A percentile compares a stretch with the other conserved stretches of the same genome.
Conservation (phyloP, 305 asterid genomes). For the Rubia tinctorum region DNA sequence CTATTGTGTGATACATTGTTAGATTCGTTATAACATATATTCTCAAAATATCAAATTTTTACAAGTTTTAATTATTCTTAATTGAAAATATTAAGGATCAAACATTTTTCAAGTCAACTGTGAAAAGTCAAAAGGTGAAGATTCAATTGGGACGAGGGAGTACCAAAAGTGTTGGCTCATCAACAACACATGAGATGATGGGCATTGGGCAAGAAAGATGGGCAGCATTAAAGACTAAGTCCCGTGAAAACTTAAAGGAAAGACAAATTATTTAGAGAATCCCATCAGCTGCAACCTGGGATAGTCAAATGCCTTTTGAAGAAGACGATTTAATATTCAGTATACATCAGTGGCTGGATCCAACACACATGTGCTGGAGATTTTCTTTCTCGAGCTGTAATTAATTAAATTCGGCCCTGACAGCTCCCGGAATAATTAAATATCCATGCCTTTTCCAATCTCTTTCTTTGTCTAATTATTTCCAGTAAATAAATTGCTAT, state of each 20-base stretch:
- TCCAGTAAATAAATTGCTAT: not conserved
- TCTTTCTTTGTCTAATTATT: not conserved
- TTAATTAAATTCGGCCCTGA: not conserved
- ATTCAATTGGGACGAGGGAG: too few species aligned
- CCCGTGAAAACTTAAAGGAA: too few species aligned
- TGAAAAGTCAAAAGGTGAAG: too few species aligned
- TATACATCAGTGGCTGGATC: not conserved
- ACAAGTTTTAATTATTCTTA: too few species aligned
- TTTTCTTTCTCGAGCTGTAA: slow-evolving; percentile 14
- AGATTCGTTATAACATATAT: too few species aligned
- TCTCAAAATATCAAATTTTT: too few species aligned
- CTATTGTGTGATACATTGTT: too few species aligned
- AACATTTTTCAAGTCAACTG: too few species aligned
- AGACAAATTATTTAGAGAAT: too few species aligned
- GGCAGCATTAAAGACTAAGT: not conserved
- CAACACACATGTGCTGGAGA: not conserved
- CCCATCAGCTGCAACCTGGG: not conserved
- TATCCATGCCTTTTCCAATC: not conserved
- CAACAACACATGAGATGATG: not conserved
- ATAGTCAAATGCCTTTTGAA: not conserved
- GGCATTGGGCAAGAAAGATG: too few species aligned
- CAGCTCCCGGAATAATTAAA: not conserved
- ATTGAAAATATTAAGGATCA: too few species aligned
- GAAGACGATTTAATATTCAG: not conserved
- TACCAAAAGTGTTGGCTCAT: not conserved